phyloP scores from a whole-genome alignment of 1,139 yeast species.

The Magnusiomyces magnusii region DNA sequence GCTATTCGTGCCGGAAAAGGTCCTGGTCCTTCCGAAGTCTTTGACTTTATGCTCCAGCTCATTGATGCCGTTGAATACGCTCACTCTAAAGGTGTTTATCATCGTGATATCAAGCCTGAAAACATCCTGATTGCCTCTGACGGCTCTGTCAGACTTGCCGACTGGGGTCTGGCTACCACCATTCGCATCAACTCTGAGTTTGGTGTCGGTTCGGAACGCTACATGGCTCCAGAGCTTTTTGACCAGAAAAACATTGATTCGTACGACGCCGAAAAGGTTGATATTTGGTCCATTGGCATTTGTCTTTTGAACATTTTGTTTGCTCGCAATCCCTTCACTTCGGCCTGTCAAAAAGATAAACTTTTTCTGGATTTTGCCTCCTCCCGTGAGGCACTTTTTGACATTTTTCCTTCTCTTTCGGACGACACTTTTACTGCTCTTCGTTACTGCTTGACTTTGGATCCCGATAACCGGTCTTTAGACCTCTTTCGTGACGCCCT shows the following conservation, averaged over 20 bases:
- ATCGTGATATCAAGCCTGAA: slow-evolving; percentile 87
- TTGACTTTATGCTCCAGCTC: slow-evolving; percentile 68
- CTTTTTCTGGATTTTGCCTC: slow-evolving; percentile 80
- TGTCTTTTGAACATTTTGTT: slow-evolving; percentile 78
- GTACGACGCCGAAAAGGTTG: slow-evolving; percentile 83
- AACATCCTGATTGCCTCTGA: slow-evolving; percentile 64
- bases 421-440: slow-evolving; percentile 78
- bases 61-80: slow-evolving; percentile 73
- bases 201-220: slow-evolving; percentile 90
- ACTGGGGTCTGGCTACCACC: slow-evolving; percentile 88
- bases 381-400: slow-evolving; percentile 84
- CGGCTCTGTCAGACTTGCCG: slow-evolving; percentile 74
- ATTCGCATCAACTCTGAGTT: slow-evolving; percentile 59
- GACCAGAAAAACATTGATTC: slow-evolving; percentile 43
- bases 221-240: slow-evolving; percentile 93
- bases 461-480: slow-evolving; percentile 79
- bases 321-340: slow-evolving; percentile 80
- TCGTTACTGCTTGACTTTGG: slow-evolving; percentile 70
- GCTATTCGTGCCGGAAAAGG: slow-evolving; percentile 78
- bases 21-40: slow-evolving; percentile 66
- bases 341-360: slow-evolving; percentile 80
- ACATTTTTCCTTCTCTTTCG: slow-evolving; percentile 85
- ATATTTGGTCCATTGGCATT: slow-evolving; percentile 90
- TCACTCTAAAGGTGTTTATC: slow-evolving; percentile 66
- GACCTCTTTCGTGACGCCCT: slow-evolving; percentile 53